Percentiles rank a stretch among this genome's conserved stretches.
Evolutionary conservation across 1,139 yeast species (phyloP).

Genomic region (Yamadazyma triangularis): DNA sequence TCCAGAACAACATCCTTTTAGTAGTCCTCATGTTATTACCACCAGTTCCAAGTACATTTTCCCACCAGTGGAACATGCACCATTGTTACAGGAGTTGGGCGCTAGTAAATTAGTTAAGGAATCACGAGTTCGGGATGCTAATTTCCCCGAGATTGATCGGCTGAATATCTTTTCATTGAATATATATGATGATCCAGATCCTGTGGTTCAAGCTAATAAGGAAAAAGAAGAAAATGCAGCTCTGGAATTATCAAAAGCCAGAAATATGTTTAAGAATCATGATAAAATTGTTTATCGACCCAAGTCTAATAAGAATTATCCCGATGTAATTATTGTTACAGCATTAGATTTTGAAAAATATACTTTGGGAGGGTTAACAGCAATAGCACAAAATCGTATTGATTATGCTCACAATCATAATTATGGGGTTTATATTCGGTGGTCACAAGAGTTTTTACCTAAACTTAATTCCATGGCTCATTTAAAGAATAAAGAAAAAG

Average conservation of each 20-base stretch:
- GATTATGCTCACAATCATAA: slow-evolving; percentile 72
- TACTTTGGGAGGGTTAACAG: slow-evolving; percentile 54
- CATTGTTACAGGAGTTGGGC: slow-evolving; percentile 52
- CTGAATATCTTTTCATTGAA: slow-evolving; percentile 34
- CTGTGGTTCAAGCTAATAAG: slow-evolving; percentile 26
- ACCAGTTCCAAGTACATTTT: slow-evolving; percentile 53
- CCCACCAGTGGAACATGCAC: slow-evolving; percentile 67
- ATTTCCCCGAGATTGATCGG: slow-evolving; percentile 34
- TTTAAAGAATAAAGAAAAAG: slow-evolving; percentile 28
- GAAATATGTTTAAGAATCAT: slow-evolving; percentile 57
- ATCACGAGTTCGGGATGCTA: slow-evolving; percentile 34
- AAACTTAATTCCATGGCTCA: slow-evolving; percentile 39
- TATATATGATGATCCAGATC: slow-evolving; percentile 45
- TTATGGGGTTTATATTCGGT: slow-evolving; percentile 76
- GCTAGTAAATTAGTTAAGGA: slow-evolving; percentile 46
- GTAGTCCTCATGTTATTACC: slow-evolving; percentile 30
- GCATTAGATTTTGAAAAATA: slow-evolving; percentile 72
- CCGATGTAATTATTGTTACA: slow-evolving; percentile 76
- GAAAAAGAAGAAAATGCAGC: slow-evolving; percentile 38
- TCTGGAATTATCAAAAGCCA: slow-evolving; percentile 41
- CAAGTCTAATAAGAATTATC: slow-evolving; percentile 38
- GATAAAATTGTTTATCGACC: slow-evolving; percentile 58
- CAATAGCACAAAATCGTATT: slow-evolving; percentile 73
- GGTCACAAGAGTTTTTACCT: slow-evolving; percentile 78
- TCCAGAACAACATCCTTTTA: slow-evolving; percentile 33